Evolutionary conservation across 345 rosid genomes (phyloP).

Genomic region (Brassica carinata): DNA sequence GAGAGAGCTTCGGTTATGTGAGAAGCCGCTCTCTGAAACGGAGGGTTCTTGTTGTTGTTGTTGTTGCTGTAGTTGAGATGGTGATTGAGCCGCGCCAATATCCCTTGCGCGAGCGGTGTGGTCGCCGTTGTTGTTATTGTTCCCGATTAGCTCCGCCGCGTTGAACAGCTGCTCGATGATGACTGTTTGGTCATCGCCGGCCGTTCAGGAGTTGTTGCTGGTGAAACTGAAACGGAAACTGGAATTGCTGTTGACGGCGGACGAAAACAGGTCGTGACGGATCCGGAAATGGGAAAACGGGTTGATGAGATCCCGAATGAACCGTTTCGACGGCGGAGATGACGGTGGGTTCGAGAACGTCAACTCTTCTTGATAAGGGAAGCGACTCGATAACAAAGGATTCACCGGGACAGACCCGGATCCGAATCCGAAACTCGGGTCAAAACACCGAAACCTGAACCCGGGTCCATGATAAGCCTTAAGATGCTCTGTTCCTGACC

Average conservation of each 20-base stretch:
- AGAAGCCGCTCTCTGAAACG: conserved; percentile 79
- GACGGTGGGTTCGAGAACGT: conserved; percentile 49
- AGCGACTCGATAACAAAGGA: conserved; percentile 36
- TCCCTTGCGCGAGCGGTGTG: conserved; percentile 97
- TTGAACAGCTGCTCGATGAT: conserved; percentile 73
- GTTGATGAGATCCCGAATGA: conserved; percentile 41
- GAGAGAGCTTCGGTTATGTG: conserved; percentile 74
- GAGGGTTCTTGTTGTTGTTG: conserved; percentile 45
- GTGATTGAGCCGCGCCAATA: conserved; percentile 99
- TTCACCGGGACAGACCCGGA: conserved; percentile 29
- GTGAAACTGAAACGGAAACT: conserved; percentile 43
- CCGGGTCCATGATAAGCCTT: conserved; percentile 68
- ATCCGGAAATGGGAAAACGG: conserved; percentile 40
- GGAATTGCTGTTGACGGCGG: conserved; percentile 51
- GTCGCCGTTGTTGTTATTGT: conserved; percentile 41
- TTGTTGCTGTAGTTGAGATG: conserved; percentile 91
- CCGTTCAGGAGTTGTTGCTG: conserved; percentile 48
- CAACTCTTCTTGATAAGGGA: conserved; percentile 41
- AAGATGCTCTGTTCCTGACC: conserved; percentile 66
- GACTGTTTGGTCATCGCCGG: conserved; percentile 68
- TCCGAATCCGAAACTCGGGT: conserved; percentile 65
- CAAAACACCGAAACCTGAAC: conserved; percentile 64
- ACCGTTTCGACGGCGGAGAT: conserved; percentile 54
- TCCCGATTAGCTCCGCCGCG: conserved; percentile 88
- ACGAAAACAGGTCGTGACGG: conserved; percentile 48